phyloP scores from a whole-genome alignment of 1,284 basidiomycete species.

The Ustilago hordei region DNA sequence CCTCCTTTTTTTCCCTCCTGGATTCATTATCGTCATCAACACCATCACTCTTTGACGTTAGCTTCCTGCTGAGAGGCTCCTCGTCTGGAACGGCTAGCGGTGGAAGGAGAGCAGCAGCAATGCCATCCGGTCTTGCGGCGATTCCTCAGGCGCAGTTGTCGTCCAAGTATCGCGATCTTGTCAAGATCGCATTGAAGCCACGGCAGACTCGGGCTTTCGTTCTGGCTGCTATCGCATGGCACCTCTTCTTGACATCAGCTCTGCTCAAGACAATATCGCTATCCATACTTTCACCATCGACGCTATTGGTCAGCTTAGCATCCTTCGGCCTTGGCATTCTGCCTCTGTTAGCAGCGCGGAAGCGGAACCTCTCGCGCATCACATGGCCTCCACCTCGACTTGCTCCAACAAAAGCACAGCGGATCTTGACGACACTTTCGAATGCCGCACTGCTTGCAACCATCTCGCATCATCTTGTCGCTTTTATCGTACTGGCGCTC shows the following conservation, averaged over 20 bases:
- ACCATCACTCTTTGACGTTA: neutral
- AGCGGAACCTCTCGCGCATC: constrained; percentile 27
- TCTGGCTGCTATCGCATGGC: constrained; percentile 38
- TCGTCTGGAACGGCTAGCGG: neutral
- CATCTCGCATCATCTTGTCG: constrained; percentile 23
- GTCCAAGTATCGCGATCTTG: constrained; percentile 41
- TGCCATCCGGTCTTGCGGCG: constrained; percentile 36
- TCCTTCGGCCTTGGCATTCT: constrained; percentile 37
- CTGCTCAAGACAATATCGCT: constrained; percentile 23
- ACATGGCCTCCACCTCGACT: constrained; percentile 13
- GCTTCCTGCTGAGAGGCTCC: neutral
- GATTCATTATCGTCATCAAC: neutral
- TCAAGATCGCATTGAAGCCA: constrained; percentile 51
- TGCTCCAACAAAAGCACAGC: constrained; percentile 17
- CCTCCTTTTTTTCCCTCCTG: neutral
- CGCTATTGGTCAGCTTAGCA: constrained; percentile 15
- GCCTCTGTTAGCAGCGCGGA: constrained; percentile 41
- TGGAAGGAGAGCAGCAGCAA: constrained; percentile 2
- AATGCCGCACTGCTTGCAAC: neutral
- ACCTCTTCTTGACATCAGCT: constrained; percentile 32
- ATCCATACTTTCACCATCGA: constrained; percentile 16
- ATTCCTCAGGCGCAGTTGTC: constrained; percentile 51
- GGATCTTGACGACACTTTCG: constrained; percentile 21
- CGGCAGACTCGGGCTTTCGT: constrained; percentile 59
- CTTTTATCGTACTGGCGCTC: constrained; percentile 30